Percentiles rank a stretch among this genome's conserved stretches.
Evolutionary conservation across 345 rosid species (phyloP).

Genomic region (Linum lewisii): DNA sequence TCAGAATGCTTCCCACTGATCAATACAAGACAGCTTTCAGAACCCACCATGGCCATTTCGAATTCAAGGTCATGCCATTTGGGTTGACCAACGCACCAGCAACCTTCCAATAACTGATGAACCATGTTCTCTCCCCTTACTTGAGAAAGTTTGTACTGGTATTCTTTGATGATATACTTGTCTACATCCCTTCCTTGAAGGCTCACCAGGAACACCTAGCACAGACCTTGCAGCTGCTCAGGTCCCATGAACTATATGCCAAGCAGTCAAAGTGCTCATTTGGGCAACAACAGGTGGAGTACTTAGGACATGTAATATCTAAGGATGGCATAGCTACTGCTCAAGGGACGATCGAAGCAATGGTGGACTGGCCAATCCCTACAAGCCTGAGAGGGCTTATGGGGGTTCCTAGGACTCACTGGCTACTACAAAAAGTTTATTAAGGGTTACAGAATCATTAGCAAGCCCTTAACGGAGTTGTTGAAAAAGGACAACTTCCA

Average conservation of each 20-base stretch:
- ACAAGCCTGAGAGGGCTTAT: neutral
- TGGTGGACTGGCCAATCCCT: neutral
- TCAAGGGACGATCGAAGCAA: neutral
- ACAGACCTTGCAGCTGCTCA: neutral
- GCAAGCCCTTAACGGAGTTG: too few species aligned
- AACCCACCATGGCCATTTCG: too few species aligned
- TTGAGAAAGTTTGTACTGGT: neutral
- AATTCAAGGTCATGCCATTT: neutral
- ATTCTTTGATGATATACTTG: neutral
- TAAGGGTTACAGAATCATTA: too few species aligned
- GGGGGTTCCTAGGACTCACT: neutral
- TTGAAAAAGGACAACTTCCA: too few species aligned
- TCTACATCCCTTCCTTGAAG: neutral
- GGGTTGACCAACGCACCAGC: neutral
- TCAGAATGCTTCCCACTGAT: neutral
- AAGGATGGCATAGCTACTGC: neutral
- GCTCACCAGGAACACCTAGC: neutral
- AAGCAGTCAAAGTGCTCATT: neutral
- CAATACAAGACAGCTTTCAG: neutral
- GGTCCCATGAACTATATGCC: neutral
- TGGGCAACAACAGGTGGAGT: neutral
- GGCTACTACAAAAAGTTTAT: neutral
- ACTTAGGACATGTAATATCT: neutral
- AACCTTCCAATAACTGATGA: neutral
- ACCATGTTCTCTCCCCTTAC: neutral